Conservation (phyloP, 768 basidiomycete species). For the Macrolepiota albuminosa region DNA sequence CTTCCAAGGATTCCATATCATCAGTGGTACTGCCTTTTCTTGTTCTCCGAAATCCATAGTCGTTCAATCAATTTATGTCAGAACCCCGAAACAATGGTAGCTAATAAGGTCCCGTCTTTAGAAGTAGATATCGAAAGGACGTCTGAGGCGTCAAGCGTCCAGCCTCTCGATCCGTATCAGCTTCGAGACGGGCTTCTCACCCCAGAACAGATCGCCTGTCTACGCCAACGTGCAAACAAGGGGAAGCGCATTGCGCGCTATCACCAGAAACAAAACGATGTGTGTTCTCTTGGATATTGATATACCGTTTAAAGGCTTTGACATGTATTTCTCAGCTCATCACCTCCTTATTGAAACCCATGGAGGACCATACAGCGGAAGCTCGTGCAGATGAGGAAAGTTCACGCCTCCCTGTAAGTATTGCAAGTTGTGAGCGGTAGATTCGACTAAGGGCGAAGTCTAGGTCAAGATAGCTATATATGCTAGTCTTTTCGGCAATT, state of each 20-base stretch:
- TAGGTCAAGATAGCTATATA: constrained; percentile 88
- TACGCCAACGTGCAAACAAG: constrained; percentile 49
- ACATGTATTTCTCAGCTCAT: constrained; percentile 56
- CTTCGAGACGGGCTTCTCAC: constrained; percentile 57
- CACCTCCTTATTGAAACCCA: constrained; percentile 78
- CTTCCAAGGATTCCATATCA: constrained; percentile 21
- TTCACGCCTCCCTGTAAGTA: constrained; percentile 59
- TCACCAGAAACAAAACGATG: constrained; percentile 71
- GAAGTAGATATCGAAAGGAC: constrained; percentile 42
- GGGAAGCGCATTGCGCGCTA: constrained; percentile 64
- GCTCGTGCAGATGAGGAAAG: constrained; percentile 66
- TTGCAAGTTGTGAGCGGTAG: neutral
- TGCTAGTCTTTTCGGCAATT: constrained; percentile 77
- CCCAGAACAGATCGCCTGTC: constrained; percentile 55
- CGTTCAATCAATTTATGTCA: constrained; percentile 19
- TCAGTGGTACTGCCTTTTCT: constrained; percentile 21
- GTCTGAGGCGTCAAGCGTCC: constrained; percentile 26
- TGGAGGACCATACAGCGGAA: constrained; percentile 85
- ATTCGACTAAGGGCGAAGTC: neutral
- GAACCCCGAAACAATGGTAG: constrained; percentile 49
- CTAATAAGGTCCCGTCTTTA: constrained; percentile 34
- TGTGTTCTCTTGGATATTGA: constrained; percentile 22
- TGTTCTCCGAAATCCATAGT: constrained; percentile 1
- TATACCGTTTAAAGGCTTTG: neutral
- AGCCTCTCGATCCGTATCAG: constrained; percentile 58